These are phyloP conservation scores for Tuber borchii DNA, from an alignment of 495 filamentous ascomycete genomes.

Conservation along the genomic window DNA sequence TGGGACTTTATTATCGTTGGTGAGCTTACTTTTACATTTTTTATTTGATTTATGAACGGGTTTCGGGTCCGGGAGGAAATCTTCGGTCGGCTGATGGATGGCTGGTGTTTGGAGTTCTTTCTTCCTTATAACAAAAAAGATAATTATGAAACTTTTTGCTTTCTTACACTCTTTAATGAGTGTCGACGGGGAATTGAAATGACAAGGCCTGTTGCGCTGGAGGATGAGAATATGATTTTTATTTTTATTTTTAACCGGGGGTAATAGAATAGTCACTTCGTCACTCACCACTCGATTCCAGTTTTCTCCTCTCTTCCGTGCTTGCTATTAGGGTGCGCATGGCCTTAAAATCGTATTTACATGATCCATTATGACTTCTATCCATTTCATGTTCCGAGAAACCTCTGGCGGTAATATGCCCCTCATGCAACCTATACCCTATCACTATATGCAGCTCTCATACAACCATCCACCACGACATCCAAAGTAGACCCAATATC, in stretches of 20 bases:
- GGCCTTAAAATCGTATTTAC: background rate
- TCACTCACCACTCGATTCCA: background rate
- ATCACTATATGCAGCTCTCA: background rate
- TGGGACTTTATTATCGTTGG: slow-evolving; percentile 26
- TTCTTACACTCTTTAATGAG: background rate
- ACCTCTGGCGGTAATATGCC: background rate
- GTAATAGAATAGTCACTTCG: background rate
- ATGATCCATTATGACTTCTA: slow-evolving; percentile 1
- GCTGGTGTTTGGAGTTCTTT: slow-evolving; percentile 4
- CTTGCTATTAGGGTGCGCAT: background rate
- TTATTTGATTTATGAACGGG: background rate
- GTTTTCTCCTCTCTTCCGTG: background rate
- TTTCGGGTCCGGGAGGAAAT: background rate
- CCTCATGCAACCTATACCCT: background rate
- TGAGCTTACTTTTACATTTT: slow-evolving; percentile 9
- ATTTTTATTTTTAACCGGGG: background rate
- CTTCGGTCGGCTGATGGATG: slow-evolving; percentile 2
- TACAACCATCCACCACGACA: background rate
- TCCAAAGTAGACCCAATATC: background rate
- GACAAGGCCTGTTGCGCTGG: background rate
- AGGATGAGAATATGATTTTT: background rate
- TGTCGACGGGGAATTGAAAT: background rate
- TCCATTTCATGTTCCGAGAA: background rate
- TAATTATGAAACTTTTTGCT: background rate
- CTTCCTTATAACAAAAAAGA: background rate